Base-by-base conservation (phyloP, 352 stramenopile species). In the Blastocystis sp. region DNA sequence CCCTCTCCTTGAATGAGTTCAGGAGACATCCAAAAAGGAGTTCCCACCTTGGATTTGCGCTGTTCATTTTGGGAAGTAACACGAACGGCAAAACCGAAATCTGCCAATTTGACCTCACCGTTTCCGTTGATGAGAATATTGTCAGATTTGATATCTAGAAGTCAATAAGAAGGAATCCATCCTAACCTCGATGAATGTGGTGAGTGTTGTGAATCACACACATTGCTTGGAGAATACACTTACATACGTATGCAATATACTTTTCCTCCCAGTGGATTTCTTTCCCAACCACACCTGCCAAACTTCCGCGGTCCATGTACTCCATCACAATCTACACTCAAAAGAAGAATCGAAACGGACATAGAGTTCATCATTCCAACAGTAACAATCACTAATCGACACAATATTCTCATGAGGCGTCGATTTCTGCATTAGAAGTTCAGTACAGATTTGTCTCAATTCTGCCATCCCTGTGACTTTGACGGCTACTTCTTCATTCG, bases 1-100 rank as follows among this genome's bases (percentile, higher is more conserved):
- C 94, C 92, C 65, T 92, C 91, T 56, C 94, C 93, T 87, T 94
- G 92, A 88, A 97, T 96, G 83, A 97, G 92, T 89, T 97, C 94
- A 6, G 93, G 93, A 16, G 93, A 93, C 93, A 97, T 97, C 94
- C 94, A 97, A 86, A 95, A 96, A 14, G 93, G 93, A 39, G 94
- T 97, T 11, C 94, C 93, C 7, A 96, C 93, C 19, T 96, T 94
- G 3, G 92, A 90, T 1, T 75, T 90, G 21, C 90, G 88, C 49
- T 93, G 89, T 63, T 32, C 52, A 14, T 61, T 14, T 32, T 32
- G 19, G 19, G 54, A 61, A 16, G 54, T 16, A 6, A 90, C 91
- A 14, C 92, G 78, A 16, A 88, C 87, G 5, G 91, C 91, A 83
- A 92, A 92, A 14, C 91, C 91, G 88, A 93, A 93, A 88, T 93